Evolutionary conservation across 768 basidiomycete species (phyloP).

Genomic region (Rubroboletus pulcherrimus): DNA sequence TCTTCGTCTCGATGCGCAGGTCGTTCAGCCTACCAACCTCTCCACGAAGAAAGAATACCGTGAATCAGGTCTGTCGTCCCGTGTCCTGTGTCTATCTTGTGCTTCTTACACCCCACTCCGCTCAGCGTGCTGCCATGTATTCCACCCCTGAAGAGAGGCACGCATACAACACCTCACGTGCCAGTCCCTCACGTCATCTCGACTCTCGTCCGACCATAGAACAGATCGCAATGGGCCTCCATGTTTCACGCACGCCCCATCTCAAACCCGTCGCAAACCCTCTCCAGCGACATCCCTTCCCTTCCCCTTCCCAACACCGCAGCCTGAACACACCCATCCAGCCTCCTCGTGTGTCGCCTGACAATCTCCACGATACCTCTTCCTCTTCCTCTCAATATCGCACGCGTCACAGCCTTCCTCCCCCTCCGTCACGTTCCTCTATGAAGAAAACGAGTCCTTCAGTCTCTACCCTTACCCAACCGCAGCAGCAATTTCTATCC

Average conservation of each 20-base stretch:
- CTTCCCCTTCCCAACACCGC: slow-evolving; percentile 16
- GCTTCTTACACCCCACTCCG: slow-evolving; percentile 6
- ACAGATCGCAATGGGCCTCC: slow-evolving; percentile 80
- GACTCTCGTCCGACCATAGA: slow-evolving; percentile 61
- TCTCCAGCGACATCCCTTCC: slow-evolving; percentile 17
- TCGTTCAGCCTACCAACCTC: slow-evolving; percentile 22
- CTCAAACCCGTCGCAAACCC: slow-evolving; percentile 39
- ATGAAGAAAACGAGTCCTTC: slow-evolving; percentile 50
- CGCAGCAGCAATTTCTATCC: slow-evolving; percentile 15
- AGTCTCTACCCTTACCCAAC: slow-evolving; percentile 18
- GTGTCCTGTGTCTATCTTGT: background rate
- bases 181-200: slow-evolving; percentile 35
- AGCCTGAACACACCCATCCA: slow-evolving; percentile 27
- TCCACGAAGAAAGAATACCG: slow-evolving; percentile 19
- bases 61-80: slow-evolving; percentile 16
- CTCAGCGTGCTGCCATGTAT: slow-evolving; percentile 36
- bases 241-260: slow-evolving; percentile 73
- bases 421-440: slow-evolving; percentile 61
- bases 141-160: slow-evolving; percentile 41
- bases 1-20: slow-evolving; percentile 30
- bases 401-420: slow-evolving; percentile 38
- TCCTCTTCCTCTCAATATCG: slow-evolving; percentile 20
- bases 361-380: slow-evolving; percentile 24
- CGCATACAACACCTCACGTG: slow-evolving; percentile 30
- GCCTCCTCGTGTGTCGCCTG: slow-evolving; percentile 15